Evolutionary conservation across 202 grass and related monocot genomes (phyloP).

Genomic region (Saccharum hybrid): DNA sequence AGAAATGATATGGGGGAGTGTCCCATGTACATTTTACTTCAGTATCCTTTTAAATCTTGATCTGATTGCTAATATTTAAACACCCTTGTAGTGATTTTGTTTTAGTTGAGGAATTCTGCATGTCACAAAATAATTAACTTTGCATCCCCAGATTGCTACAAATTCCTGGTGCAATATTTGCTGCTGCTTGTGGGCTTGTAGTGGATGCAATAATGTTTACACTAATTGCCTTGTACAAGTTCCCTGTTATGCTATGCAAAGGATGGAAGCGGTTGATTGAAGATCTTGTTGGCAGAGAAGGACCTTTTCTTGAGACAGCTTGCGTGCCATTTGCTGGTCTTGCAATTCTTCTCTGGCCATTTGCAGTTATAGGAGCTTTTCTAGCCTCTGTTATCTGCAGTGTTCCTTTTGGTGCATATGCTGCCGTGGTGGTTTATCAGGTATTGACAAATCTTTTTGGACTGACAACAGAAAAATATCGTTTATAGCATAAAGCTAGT

Average conservation of each 20-base stretch:
- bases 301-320: conserved; percentile 90
- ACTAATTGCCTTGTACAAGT: conserved; percentile 74
- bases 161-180: conserved; percentile 68
- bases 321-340: conserved; percentile 94
- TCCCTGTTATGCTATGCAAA: conserved; percentile 95
- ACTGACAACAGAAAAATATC: background rate
- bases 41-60: background rate
- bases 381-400: conserved; percentile 72
- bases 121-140: conserved; percentile 27
- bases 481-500: background rate
- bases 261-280: conserved; percentile 88
- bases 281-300: conserved; percentile 88
- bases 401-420: conserved; percentile 80
- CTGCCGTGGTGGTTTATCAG: conserved; percentile 88
- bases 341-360: conserved; percentile 92
- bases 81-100: background rate
- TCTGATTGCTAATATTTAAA: background rate
- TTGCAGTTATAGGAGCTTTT: conserved; percentile 80
- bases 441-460: conserved; percentile 42
- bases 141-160: conserved; percentile 57
- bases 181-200: conserved; percentile 61
- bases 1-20: background rate
- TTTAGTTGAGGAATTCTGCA: conserved; percentile 14
- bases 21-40: background rate
- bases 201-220: conserved; percentile 72